Evolutionary conservation across 1,139 yeast genomes (phyloP), one percentile per base, ranked within the genome.

Genomic region (Suhomyces terraborum): DNA sequence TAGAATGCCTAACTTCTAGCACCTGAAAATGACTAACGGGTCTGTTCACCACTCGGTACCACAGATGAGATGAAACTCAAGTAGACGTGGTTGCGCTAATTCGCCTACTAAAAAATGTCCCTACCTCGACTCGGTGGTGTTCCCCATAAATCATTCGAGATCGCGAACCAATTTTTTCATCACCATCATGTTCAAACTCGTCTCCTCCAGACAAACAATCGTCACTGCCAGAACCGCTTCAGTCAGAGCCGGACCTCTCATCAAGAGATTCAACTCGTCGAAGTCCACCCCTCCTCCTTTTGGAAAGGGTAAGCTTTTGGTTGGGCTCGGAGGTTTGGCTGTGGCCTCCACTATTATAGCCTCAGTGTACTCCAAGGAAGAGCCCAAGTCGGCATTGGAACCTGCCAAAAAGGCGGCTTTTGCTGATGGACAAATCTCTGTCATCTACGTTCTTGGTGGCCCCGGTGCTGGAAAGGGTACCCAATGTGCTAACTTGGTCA

Each of bases 381-480:
- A 56, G 9, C 84, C 84, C 2, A 60, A 61, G 38, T 69, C 77
- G 33, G 73, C 79, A 8, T 49, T 77, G 35, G 84, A 79, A 50
- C 77, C 73, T 8, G 41, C 38, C 27, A 52, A 48, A 32, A 46
- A 54, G 29, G 46, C 58, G 27, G 79, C 84, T 0, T 85, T 85
- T 58, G 62, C 77, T 5, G 73, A 75, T 4, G 82, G 81, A 29
- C 79, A 83, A 43, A 79, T 87, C 23, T 79, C 87, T 23, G 96
- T 93, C 6, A 76, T 93, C 21, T 93, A 88, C 61, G 96, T 93
- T 6, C 77, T 93, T 28, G 95, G 95, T 24, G 88, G 91, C 2
- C 91, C 91, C 3, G 97, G 98, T 12, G 84, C 96, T 13, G 98
- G 98, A 30, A 93, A 93, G 61, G 98, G 98, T 43, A 93, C 98